Evolutionary conservation across 2,329 filamentous ascomycete genomes (phyloP).

Genomic region (Cordyceps javanica): DNA sequence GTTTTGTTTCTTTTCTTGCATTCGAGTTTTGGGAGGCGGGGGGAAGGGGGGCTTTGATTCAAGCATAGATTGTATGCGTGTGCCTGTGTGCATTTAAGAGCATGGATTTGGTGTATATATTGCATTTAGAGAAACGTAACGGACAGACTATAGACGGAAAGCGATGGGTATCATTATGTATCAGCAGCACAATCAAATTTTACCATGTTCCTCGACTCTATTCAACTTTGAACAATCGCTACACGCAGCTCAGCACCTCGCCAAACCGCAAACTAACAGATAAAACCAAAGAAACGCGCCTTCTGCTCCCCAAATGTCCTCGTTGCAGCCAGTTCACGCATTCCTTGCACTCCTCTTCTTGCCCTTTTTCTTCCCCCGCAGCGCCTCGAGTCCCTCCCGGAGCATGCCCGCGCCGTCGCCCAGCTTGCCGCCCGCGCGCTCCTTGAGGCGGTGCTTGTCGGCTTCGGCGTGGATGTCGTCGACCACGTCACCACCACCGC

Average conservation of each 20-base stretch:
- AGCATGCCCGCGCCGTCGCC: slow-evolving; percentile 27
- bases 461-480: slow-evolving; percentile 51
- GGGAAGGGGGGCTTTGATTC: too few relatives aligned
- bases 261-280: too few relatives aligned
- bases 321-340: not conserved
- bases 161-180: not conserved
- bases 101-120: not conserved
- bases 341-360: slow-evolving; percentile 2
- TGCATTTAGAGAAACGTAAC: not conserved
- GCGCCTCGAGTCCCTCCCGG: slow-evolving; percentile 26
- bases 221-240: too few relatives aligned
- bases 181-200: too few relatives aligned
- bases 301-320: too few relatives aligned
- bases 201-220: too few relatives aligned
- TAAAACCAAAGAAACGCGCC: too few relatives aligned
- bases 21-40: too few relatives aligned
- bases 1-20: not conserved
- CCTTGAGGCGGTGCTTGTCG: slow-evolving; percentile 48
- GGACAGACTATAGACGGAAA: not conserved
- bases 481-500: slow-evolving; percentile 44
- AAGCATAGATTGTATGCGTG: too few relatives aligned
- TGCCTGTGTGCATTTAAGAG: not conserved
- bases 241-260: too few relatives aligned
- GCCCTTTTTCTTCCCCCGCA: slow-evolving; percentile 21
- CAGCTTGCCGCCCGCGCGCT: slow-evolving; percentile 29